Percentiles rank a stretch among this genome's conserved stretches.
Conservation (phyloP, 1,284 basidiomycete genomes). For the Rhodotorula sp. region DNA sequence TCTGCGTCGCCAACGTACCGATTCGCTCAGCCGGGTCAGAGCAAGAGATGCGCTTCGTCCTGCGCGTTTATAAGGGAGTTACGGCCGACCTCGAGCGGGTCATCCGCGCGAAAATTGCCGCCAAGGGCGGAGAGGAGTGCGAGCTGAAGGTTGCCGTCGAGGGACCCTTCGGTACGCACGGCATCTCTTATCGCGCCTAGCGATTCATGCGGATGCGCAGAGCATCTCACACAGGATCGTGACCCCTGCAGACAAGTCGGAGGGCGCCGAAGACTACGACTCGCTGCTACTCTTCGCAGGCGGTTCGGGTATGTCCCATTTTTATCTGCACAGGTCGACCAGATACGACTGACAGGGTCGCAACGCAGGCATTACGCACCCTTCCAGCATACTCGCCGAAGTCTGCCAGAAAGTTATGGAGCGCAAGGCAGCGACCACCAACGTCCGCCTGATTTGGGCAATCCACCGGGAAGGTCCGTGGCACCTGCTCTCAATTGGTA, state of each 20-base stretch:
- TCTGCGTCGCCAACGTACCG: constrained; percentile 34
- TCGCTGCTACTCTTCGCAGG: constrained; percentile 34
- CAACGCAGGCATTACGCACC: constrained; percentile 24
- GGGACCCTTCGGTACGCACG: constrained; percentile 25
- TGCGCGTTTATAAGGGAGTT: constrained; percentile 33
- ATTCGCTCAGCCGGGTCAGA: neutral
- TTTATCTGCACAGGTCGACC: neutral
- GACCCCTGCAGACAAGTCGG: neutral
- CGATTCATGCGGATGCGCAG: neutral
- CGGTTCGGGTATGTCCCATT: constrained; percentile 20
- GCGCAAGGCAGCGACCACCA: neutral
- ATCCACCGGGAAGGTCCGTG: constrained; percentile 19
- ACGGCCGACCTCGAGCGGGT: constrained; percentile 26
- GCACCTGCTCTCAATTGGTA: no score
- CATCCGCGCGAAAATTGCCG: neutral
- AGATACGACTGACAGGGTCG: neutral
- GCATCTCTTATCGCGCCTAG: neutral
- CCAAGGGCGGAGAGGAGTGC: neutral
- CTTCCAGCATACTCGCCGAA: constrained; percentile 12
- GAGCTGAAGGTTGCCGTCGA: constrained; percentile 25
- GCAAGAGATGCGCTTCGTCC: constrained; percentile 30
- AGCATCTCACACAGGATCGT: no score
- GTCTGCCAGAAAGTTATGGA: constrained; percentile 4
- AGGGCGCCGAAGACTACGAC: constrained; percentile 18
- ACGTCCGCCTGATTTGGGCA: constrained; percentile 34